phyloP scores from a whole-genome alignment of 306 rosid species.

The Malus fusca region DNA sequence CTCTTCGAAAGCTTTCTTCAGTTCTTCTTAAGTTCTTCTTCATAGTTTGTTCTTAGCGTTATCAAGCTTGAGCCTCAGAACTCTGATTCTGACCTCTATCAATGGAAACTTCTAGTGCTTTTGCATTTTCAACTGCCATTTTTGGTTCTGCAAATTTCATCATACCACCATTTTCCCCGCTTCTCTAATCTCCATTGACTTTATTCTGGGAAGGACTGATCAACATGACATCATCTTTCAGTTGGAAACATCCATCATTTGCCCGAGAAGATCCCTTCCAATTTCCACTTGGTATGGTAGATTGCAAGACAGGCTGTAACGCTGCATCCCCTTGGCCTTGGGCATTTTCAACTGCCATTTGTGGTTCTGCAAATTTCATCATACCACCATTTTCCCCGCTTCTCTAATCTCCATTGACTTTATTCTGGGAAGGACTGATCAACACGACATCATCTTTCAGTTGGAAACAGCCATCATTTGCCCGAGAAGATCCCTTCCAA shows the following conservation, averaged over 20 bases:
- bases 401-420: background rate
- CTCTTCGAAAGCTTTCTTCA: no score
- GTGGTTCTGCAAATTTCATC: no score
- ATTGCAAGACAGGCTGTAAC: background rate
- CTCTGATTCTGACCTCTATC: no score
- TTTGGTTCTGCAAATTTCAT: no score
- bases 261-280: background rate
- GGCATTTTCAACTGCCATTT: background rate
- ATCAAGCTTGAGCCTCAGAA: no score
- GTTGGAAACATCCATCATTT: background rate
- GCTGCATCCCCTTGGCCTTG: constrained; percentile 2
- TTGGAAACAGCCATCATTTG: background rate
- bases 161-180: no score
- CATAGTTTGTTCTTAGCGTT: no score
- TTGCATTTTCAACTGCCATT: no score
- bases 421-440: background rate
- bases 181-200: background rate
- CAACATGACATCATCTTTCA: constrained; percentile 11
- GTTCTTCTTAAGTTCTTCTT: no score
- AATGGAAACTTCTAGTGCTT: no score
- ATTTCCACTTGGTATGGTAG: background rate
- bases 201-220: background rate
- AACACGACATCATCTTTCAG: constrained; percentile 11
- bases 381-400: no score
- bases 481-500: background rate